phyloP scores from a whole-genome alignment of 2,329 filamentous ascomycete genomes.

The Ophiostoma pallidulum region DNA sequence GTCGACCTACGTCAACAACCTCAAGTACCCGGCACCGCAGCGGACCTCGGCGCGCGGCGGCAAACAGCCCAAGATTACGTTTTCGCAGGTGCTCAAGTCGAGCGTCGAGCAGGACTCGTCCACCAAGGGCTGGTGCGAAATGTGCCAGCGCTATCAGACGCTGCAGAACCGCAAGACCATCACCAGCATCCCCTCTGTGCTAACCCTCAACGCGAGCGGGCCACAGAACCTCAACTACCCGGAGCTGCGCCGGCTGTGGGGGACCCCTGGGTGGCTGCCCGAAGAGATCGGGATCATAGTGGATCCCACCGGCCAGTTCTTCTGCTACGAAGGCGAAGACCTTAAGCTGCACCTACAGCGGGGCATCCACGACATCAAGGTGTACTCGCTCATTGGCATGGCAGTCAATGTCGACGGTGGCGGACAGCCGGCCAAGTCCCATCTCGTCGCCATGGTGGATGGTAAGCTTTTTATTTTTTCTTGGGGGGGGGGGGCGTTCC shows the following conservation, averaged over 20 bases:
- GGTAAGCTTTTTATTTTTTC: slow-evolving; percentile 38
- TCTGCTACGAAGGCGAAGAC: slow-evolving; percentile 90
- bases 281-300: slow-evolving; percentile 90
- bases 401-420: slow-evolving; percentile 83
- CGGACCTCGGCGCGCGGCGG: slow-evolving; percentile 29
- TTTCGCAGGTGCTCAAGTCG: slow-evolving; percentile 85
- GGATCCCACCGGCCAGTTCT: slow-evolving; percentile 73
- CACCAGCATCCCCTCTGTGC: slow-evolving; percentile 69
- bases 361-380: slow-evolving; percentile 68
- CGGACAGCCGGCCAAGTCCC: slow-evolving; percentile 68
- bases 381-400: slow-evolving; percentile 86
- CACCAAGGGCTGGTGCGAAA: slow-evolving; percentile 85
- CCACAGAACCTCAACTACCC: slow-evolving; percentile 45
- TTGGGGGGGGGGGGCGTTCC: too few relatives aligned
- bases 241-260: slow-evolving; percentile 75
- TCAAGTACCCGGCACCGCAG: slow-evolving; percentile 61
- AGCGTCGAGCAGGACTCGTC: slow-evolving; percentile 86
- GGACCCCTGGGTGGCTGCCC: slow-evolving; percentile 80
- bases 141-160: slow-evolving; percentile 83
- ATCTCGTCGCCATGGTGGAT: slow-evolving; percentile 86
- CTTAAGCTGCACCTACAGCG: slow-evolving; percentile 69
- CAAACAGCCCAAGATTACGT: slow-evolving; percentile 51
- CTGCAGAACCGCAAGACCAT: slow-evolving; percentile 79
- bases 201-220: slow-evolving; percentile 73
- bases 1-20: slow-evolving; percentile 72